These are phyloP conservation scores for Populus euphratica DNA, from an alignment of 345 rosid genomes.

Conservation along the genomic window DNA sequence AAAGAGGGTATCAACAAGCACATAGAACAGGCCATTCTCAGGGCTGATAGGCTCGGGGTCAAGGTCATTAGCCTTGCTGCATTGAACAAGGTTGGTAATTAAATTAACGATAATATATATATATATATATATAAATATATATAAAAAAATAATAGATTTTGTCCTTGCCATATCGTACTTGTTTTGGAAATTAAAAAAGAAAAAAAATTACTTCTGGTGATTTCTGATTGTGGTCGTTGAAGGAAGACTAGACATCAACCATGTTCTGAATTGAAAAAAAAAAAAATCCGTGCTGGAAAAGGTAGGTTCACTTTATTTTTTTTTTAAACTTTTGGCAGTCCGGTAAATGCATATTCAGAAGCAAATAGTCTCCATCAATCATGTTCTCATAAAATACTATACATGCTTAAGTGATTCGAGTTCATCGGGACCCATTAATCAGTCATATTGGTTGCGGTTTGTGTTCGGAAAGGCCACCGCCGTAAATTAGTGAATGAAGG, in stretches of 20 bases:
- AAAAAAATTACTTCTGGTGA: neutral
- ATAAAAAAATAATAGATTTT: too few relatives aligned
- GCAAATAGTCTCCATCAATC: neutral
- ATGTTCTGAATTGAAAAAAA: conserved; percentile 4
- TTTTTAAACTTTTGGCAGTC: neutral
- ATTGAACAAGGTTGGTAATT: conserved; percentile 57
- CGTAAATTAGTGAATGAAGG: neutral
- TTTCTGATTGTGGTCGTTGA: conserved; percentile 27
- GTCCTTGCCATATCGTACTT: neutral
- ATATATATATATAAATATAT: too few relatives aligned
- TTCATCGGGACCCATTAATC: neutral
- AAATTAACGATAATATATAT: neutral
- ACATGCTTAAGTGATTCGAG: neutral
- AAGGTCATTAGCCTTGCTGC: conserved; percentile 98
- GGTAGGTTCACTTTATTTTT: neutral
- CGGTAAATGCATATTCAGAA: neutral
- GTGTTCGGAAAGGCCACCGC: neutral
- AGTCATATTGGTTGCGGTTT: neutral
- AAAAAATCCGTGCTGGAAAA: neutral
- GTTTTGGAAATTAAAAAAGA: neutral
- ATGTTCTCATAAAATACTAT: neutral
- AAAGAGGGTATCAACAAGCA: conserved; percentile 71
- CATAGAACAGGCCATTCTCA: conserved; percentile 76
- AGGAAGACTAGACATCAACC: conserved; percentile 12
- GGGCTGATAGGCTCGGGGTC: conserved; percentile 75